Conservation (phyloP, 1,284 basidiomycete species). For the Ceraceosorus bombacis region DNA sequence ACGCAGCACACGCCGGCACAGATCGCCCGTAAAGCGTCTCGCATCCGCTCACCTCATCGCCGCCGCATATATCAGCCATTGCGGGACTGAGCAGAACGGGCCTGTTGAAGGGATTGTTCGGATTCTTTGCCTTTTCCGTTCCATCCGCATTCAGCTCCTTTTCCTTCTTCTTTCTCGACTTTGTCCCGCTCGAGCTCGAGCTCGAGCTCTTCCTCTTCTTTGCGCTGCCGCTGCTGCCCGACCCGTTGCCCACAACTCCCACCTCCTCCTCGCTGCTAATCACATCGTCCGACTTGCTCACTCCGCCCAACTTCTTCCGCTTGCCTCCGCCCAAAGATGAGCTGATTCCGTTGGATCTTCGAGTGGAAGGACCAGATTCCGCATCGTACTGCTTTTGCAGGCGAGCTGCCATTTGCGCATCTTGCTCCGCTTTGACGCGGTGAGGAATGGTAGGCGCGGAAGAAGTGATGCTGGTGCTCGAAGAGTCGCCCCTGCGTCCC, state of each 20-base stretch:
- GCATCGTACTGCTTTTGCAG: conserved; percentile 2
- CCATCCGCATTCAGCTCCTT: conserved; percentile 18
- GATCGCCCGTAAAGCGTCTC: neutral
- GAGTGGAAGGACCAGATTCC: neutral
- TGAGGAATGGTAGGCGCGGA: neutral
- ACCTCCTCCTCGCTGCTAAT: conserved; percentile 12
- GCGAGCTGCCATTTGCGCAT: neutral
- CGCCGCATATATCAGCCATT: conserved; percentile 45
- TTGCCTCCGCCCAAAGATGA: conserved; percentile 1
- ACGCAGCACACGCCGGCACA: neutral
- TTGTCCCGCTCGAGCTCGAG: conserved; percentile 21
- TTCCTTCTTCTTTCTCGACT: conserved; percentile 39
- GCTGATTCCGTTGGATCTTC: neutral
- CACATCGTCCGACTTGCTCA: conserved; percentile 10
- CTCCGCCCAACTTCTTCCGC: conserved; percentile 5
- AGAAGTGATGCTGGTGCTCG: neutral
- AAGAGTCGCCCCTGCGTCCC: neutral
- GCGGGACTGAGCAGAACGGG: conserved; percentile 36
- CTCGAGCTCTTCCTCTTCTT: conserved; percentile 17
- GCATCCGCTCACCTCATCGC: conserved; percentile 26
- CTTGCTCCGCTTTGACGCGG: neutral
- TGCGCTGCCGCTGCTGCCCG: neutral
- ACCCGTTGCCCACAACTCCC: conserved; percentile 1
- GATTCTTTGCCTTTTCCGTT: conserved; percentile 36
- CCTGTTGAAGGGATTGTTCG: conserved; percentile 46